Evolutionary conservation across 2,329 filamentous ascomycete species (phyloP), one percentile per base, ranked within the genome.

Genomic region (Rhexocercosporidium sp.): DNA sequence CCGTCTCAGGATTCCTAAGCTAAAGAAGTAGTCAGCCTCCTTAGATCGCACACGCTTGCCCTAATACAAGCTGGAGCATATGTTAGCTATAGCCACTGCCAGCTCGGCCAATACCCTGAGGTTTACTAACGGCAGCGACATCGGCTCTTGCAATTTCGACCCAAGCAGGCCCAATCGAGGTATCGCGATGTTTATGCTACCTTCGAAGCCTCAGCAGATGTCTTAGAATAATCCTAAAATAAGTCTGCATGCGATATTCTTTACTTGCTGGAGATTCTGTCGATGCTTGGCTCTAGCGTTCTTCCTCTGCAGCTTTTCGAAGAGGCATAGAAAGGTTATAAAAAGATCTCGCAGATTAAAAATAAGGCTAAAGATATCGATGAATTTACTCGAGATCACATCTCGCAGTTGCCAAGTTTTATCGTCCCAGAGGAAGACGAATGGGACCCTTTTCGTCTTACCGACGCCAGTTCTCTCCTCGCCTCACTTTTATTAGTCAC

Each of bases 161-260:
- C 71, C 9, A 61, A 57, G 8, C 77, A 79, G 61, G 75, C 71
- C 7, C 59, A 66, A 27, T 79, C 78, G 37, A 73, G 75, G 22
- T 78, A 81, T 70, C 27, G 70, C 4, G 68, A 79, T 69, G 75
- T 81, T 4, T 80, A 79, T 54, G 72, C 76, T 2, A 1, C n/a
- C n/a, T n/a, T n/a, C n/a, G n/a, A n/a, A n/a, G n/a, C n/a, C n/a
- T n/a, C n/a, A n/a, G n/a, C n/a, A n/a, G n/a, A n/a, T n/a, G n/a
- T n/a, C n/a, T n/a, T n/a, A n/a, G n/a, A n/a, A n/a, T n/a, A n/a
- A n/a, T 73, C 73, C 41, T 5, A 64, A 39, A 62, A 34, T 14
- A 67, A 72, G 62, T 22, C 59, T 62, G 62, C 59, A 71, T 59
- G 62, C 56, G 67, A 79, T 69, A 75, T 77, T 29, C 61, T 79